These are phyloP conservation scores for Onygena corvina DNA, from an alignment of 2,329 filamentous ascomycete genomes.

Conservation along the genomic window DNA sequence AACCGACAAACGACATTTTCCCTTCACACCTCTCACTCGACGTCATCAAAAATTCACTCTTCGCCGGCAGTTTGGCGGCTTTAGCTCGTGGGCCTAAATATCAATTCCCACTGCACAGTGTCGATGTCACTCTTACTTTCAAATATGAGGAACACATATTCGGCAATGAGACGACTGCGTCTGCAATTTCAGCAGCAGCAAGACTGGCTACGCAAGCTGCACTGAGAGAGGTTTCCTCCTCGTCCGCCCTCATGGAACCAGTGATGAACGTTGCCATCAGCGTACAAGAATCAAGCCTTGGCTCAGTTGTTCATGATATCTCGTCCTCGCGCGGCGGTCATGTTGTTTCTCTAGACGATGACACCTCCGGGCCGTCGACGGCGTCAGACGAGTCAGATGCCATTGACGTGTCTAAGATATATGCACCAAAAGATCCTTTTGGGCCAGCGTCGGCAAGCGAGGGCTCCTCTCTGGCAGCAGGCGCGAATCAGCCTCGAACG, in stretches of 20 bases:
- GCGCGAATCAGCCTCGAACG: constrained; percentile 40
- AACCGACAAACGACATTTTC: constrained; percentile 15
- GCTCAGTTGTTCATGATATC: constrained; percentile 71
- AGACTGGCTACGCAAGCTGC: constrained; percentile 57
- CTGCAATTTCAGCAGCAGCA: constrained; percentile 55
- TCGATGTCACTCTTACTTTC: constrained; percentile 57
- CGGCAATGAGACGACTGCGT: constrained; percentile 53
- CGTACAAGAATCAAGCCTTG: constrained; percentile 70
- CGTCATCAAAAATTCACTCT: constrained; percentile 44
- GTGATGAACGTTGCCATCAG: constrained; percentile 84
- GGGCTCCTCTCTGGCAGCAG: constrained; percentile 7
- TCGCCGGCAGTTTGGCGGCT: constrained; percentile 71
- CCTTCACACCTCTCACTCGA: constrained; percentile 42
- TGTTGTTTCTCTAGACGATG: constrained; percentile 56
- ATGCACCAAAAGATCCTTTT: constrained; percentile 81
- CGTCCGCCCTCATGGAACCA: constrained; percentile 69
- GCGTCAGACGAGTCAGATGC: constrained; percentile 25
- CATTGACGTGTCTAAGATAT: constrained; percentile 65
- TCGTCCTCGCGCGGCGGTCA: constrained; percentile 61
- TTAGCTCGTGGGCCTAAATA: constrained; percentile 74
- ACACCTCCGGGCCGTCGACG: constrained; percentile 25
- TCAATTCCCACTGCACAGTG: constrained; percentile 66
- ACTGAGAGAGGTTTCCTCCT: constrained; percentile 46
- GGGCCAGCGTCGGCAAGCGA: constrained; percentile 23
- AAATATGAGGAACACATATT: constrained; percentile 54